Evolutionary conservation across 108 stramenopile genomes (phyloP), one percentile per base, ranked within the genome.

Genomic region (Aurantiochytrium sp.): DNA sequence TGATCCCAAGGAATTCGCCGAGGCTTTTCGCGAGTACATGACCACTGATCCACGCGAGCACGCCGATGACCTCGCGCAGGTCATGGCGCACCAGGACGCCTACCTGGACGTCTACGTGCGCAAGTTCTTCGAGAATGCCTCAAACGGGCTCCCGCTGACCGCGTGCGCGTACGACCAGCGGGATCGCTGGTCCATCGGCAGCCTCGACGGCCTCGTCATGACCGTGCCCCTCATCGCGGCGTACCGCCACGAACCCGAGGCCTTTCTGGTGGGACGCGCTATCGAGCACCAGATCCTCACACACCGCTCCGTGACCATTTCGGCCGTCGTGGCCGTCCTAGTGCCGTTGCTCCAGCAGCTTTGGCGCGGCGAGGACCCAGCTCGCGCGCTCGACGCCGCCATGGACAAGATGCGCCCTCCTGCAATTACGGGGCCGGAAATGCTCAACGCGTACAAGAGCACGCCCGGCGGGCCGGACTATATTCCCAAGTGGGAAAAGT

Each of bases 71-170:
- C 19, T 53, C 12, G 87, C 52, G 22, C 89, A 90, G 37, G 24
- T 90, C 69, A 85, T 52, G 22, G 53, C 36, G 21, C 89, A 90
- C 73, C 87, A 90, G 21, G 89, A 90, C 85, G 55, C 68, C 10
- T 90, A 90, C 87, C 31, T 90, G 87, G 89, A 90, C 59, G 87
- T 90, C 4, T 90, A 90, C 41, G 39, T 90, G 27, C 87, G 89
- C 3, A 52, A 68, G 27, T 87, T 90, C 32, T 90, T 90, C 37
- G 41, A 59, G 21, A 90, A 87, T 37, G 89, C 87, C 17, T 90
- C 89, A 22, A 53, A 88, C 6, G 87, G 87, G 21, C 69, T 73
- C n/a, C 27, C 87, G 39, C 54, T 90, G 15, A 87, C 69, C 19
- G 86, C 69, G 41, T 90, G 89, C 65, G 87, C 89, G 48, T 39